Evolutionary conservation across 345 rosid genomes (phyloP).

Genomic region (Pistacia integerrima): DNA sequence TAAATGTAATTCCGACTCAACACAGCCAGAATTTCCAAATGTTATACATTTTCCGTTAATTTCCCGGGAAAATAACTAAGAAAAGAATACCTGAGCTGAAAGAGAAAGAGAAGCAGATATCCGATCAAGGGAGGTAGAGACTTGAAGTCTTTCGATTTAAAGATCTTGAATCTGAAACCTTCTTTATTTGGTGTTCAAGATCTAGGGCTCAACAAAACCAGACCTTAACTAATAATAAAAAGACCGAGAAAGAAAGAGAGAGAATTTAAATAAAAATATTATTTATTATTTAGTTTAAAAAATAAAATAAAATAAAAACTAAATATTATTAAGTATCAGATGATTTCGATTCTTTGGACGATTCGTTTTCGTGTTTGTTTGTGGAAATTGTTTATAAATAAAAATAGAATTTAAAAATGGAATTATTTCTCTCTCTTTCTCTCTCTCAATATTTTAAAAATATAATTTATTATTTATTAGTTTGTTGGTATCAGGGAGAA

Average conservation of each 20-base stretch:
- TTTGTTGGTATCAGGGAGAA: background rate
- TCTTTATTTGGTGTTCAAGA: constrained; percentile 23
- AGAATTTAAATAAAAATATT: background rate
- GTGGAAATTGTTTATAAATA: background rate
- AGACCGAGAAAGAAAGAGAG: background rate
- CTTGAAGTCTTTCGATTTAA: background rate
- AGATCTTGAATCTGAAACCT: constrained; percentile 18
- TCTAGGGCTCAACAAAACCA: constrained; percentile 23
- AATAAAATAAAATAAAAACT: background rate
- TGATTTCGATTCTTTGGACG: constrained; percentile 18
- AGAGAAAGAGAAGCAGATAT: background rate
- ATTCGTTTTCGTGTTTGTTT: constrained; percentile 18
- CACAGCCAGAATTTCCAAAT: background rate
- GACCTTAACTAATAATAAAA: background rate
- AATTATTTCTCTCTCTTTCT: background rate
- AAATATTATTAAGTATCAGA: background rate
- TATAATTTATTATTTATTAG: background rate
- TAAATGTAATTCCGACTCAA: background rate
- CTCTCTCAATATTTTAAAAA: background rate
- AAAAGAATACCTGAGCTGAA: background rate
- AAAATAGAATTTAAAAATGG: background rate
- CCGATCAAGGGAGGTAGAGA: background rate
- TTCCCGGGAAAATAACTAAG: constrained; percentile 13
- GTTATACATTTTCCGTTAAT: background rate
- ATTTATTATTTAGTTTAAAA: background rate